Conservation (phyloP, 2,329 filamentous ascomycete species). For the Fusarium austroafricanum region DNA sequence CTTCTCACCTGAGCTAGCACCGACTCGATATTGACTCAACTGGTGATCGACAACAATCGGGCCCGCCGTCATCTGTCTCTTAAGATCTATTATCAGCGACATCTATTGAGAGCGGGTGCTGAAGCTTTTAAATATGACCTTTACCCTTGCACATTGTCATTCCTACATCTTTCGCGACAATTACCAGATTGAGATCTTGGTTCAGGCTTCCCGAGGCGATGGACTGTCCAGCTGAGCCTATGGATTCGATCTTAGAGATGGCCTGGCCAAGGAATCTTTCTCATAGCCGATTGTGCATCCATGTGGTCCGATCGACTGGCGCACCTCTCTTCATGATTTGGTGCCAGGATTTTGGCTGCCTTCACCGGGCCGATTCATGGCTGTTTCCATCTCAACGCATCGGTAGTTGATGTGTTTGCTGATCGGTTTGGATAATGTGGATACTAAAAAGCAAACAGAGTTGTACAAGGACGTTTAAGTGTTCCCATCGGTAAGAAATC, state of each 20-base stretch:
- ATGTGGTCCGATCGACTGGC: background rate
- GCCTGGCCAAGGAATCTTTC: constrained; percentile 16
- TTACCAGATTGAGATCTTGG: constrained; percentile 1
- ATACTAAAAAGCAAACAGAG: background rate
- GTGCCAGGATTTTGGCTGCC: background rate
- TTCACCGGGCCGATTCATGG: constrained; percentile 13
- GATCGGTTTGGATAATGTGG: background rate
- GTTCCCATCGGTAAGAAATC: background rate
- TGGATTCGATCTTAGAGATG: background rate
- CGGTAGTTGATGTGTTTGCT: background rate
- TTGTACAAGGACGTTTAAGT: constrained; percentile 8
- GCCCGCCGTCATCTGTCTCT: constrained; percentile 15
- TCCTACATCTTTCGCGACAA: constrained; percentile 22
- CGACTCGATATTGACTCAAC: background rate
- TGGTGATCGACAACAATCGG: constrained; percentile 3
- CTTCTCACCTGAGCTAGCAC: constrained; percentile 16
- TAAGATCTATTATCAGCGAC: background rate
- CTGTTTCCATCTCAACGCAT: background rate
- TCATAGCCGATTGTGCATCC: constrained; percentile 19
- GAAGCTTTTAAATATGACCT: constrained; percentile 39
- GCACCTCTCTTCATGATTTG: background rate
- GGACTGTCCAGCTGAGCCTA: background rate
- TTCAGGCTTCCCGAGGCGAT: background rate
- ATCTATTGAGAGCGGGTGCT: constrained; percentile 4
- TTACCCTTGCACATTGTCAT: constrained; percentile 32